Evolutionary conservation across 192 early-diverging fungal species (phyloP), one percentile per base, ranked within the genome.

Genomic region (Phycomyces blakesleeanus): DNA sequence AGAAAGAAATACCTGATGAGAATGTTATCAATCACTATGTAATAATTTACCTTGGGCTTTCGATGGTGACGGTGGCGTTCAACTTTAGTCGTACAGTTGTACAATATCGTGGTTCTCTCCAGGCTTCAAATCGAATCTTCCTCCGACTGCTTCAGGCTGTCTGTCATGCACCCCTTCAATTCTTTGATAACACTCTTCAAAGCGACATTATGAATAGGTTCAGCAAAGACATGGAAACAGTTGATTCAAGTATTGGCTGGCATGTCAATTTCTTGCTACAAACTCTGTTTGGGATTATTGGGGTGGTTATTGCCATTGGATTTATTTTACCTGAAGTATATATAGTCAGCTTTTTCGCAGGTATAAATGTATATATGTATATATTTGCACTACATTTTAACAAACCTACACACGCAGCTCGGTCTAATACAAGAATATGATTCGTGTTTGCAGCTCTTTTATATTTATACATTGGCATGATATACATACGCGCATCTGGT

Each of bases 141-240:
- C 61, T 69, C 20, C 77, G 70, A 25, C 61, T 89, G 34, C 71
- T 91, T n/a, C 61, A 71, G 5, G 40, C 72, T 0, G 81, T 90
- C 12, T 70, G 85, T 7, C 85, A 80, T 18, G 85, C 90, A 0
- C 85, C 86, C 38, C 77, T 92, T 15, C 77, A 84, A 7, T 93
- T 94, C 82, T 94, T 91, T 68, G 78, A 93, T 55, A 83, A 82
- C 20, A 91, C 89, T 8, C 90, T 92, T 5, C 78, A 63, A 74
- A 90, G 85, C 24, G 84, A 89, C 18, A 89, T 95, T 54, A 87
- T 92, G 77, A 93, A 90, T 69, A 76, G 93, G 15, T 93, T 92
- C 60, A 82, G 88, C 24, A 88, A 88, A 50, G 91, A 97, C 61
- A 88, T 95, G 66, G 85, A 87, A 52, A 81, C 83, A 0, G 74